Base-by-base conservation (phyloP, 768 basidiomycete genomes). In the Aureoboletus auriporus region DNA sequence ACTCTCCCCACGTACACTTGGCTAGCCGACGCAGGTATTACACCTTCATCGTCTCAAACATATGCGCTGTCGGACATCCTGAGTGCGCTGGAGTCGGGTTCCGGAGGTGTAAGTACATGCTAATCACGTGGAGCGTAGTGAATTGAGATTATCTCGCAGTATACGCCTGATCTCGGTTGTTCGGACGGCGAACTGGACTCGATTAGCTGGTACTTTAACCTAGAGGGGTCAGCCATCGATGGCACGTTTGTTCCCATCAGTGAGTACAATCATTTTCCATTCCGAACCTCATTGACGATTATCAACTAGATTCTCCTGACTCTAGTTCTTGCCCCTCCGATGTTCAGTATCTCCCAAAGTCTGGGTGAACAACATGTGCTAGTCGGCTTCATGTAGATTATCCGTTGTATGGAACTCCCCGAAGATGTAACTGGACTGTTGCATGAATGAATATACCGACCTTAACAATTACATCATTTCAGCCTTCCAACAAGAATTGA, bases 21-120 rank as follows among this genome's bases (percentile, higher is more conserved):
- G 79, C 80, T 93, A 23, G 67, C 71, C 8, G 67, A 76, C n/a
- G 82, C 75, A 9, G 89, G 88, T n/a, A 92, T 93, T 57, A 78
- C 77, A 4, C 91, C 90, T 3, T 76, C 75, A 6, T 61, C 65
- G 5, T 68, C 67, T 46, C 64, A 63, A 49, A 83, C 80, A 0
- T 81, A 80, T 64, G 81, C 79, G 0, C 71, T 86, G n/a, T 65
- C 75, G 6, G 63, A 74, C 4, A 60, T 89, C 27, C 70, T 73
- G 8, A 58, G 73, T 38, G 87, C 84, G 1, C 65, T 89, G 30
- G 72, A 77, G 62, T 49, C 69, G 16, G 80, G 73, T 37, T 77
- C 76, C 20, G 83, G 79, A 23, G 83, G 79, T 29, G 44, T 62
- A 60, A 28, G 53, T 55, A 31, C 33, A 8, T 7, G 8, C 4